These are phyloP conservation scores for Colletotrichum sojae DNA, from an alignment of 2,329 filamentous ascomycete species.

Conservation along the genomic window DNA sequence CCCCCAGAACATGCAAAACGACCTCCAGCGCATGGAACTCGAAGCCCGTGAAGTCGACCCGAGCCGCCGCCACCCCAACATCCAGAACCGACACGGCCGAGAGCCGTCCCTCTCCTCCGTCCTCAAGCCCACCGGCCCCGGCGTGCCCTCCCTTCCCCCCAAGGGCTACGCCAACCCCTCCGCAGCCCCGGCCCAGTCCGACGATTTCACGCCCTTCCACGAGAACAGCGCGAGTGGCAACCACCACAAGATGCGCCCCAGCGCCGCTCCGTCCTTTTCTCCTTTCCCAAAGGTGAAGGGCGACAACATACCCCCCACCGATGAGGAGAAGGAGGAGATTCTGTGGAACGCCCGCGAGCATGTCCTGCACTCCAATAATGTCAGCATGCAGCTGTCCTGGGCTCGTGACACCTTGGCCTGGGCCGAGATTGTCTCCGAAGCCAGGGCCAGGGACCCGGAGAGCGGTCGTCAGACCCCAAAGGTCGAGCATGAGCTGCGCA, in stretches of 20 bases:
- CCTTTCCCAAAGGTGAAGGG: constrained; percentile 90
- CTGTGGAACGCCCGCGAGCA: constrained; percentile 86
- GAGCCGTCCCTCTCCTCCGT: constrained; percentile 61
- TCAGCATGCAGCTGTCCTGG: constrained; percentile 97
- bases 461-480: constrained; percentile 76
- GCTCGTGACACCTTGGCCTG: constrained; percentile 92
- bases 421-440: constrained; percentile 86
- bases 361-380: constrained; percentile 93
- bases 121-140: constrained; percentile 46
- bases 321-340: constrained; percentile 93
- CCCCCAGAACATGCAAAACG: constrained; percentile 96
- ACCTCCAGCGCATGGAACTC: constrained; percentile 90
- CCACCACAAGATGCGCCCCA: constrained; percentile 54
- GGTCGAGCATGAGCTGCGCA: constrained; percentile 87
- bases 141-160: constrained; percentile 26
- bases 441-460: constrained; percentile 77
- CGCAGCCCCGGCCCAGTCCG: constrained; percentile 48
- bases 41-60: constrained; percentile 73
- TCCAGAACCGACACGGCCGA: constrained; percentile 53
- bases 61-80: constrained; percentile 50
- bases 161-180: constrained; percentile 47
- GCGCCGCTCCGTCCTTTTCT: constrained; percentile 83
- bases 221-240: constrained; percentile 49
- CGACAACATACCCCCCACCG: constrained; percentile 91
- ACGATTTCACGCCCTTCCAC: constrained; percentile 59